Conservation (phyloP, 805 yeast species). For the Zygosaccharomyces gambellarensis region DNA sequence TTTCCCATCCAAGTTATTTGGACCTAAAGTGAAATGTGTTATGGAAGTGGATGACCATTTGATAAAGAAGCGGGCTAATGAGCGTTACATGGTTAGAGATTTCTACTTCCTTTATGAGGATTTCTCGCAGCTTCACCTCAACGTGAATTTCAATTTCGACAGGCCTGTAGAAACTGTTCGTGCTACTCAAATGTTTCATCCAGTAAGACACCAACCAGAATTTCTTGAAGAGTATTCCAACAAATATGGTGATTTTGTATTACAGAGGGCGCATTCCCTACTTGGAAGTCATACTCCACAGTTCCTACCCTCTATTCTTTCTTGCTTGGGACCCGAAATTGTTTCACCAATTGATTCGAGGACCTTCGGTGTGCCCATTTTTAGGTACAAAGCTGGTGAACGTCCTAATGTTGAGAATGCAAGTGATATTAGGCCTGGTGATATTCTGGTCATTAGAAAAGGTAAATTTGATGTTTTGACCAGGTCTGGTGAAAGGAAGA, state of each 20-base stretch:
- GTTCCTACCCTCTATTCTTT: constrained; percentile 38
- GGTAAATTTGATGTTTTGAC: constrained; percentile 69
- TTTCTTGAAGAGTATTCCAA: constrained; percentile 46
- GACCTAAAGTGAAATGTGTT: constrained; percentile 31
- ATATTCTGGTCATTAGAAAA: constrained; percentile 67
- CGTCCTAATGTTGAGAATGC: constrained; percentile 46
- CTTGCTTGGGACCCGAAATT: constrained; percentile 36
- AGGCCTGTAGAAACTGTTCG: constrained; percentile 50
- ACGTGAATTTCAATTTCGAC: constrained; percentile 49
- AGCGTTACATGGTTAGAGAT: constrained; percentile 47
- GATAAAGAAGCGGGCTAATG: constrained; percentile 54
- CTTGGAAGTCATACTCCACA: constrained; percentile 25
- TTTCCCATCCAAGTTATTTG: constrained; percentile 45
- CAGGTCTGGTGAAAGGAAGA: constrained; percentile 45
- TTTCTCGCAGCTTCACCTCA: constrained; percentile 60
- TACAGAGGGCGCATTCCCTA: constrained; percentile 40
- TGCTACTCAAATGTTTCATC: constrained; percentile 30
- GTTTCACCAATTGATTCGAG: constrained; percentile 59
- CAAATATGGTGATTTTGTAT: constrained; percentile 48
- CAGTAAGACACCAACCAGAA: constrained; percentile 46
- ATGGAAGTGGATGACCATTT: constrained; percentile 61
- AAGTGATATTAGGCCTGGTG: constrained; percentile 77
- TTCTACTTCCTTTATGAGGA: constrained; percentile 71
- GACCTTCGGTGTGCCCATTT: constrained; percentile 54
- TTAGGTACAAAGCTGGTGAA: constrained; percentile 50